These are phyloP conservation scores for sweet orange (Citrus sinensis) DNA, from an alignment of 345 rosid genomes.

Conservation along the genomic window DNA sequence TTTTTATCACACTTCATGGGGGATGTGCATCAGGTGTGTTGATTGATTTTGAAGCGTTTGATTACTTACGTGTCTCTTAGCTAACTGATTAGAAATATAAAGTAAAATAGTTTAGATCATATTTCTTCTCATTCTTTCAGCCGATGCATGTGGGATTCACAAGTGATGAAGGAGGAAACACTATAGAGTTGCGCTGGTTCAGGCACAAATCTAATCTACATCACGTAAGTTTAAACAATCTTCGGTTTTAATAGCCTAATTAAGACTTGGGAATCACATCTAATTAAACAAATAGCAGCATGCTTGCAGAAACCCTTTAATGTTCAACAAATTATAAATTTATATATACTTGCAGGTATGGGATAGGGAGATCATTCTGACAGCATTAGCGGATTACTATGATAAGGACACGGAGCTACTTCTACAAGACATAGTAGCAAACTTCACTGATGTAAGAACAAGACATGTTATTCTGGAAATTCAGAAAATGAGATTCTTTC, in stretches of 20 bases:
- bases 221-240: conserved; percentile 45
- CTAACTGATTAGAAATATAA: background rate
- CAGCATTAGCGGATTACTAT: conserved; percentile 68
- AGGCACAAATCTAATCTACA: conserved; percentile 89
- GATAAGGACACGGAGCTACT: conserved; percentile 72
- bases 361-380: conserved; percentile 88
- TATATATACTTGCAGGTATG: conserved; percentile 48
- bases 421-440: conserved; percentile 55
- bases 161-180: conserved; percentile 84
- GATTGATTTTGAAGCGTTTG: background rate
- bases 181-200: conserved; percentile 79
- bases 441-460: conserved; percentile 66
- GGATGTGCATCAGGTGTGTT: conserved; percentile 78
- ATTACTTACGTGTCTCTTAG: background rate
- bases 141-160: conserved; percentile 93
- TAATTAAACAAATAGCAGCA: background rate
- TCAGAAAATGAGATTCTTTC: background rate
- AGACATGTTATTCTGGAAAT: background rate
- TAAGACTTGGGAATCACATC: too few species aligned
- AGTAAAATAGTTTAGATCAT: background rate
- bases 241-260: background rate
- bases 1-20: conserved; percentile 96
- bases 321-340: background rate
- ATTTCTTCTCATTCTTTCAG: conserved; percentile 24
- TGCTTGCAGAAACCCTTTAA: background rate